A percentile compares a stretch with the other conserved stretches of the same genome.
Evolutionary conservation across 306 rosid genomes (phyloP).

Genomic region (Benincasa hispida): DNA sequence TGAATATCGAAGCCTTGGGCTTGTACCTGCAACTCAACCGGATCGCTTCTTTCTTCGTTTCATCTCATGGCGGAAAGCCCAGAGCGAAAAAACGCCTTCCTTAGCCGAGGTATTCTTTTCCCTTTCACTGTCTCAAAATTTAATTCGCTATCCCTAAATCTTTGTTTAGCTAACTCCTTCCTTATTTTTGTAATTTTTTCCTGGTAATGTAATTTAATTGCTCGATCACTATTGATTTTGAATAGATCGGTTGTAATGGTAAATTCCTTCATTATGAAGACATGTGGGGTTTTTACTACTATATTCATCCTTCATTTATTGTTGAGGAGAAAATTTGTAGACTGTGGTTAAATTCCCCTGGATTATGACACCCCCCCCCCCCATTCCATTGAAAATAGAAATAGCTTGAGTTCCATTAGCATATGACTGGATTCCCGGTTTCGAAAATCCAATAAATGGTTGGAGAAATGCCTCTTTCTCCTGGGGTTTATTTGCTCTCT

Average conservation of each 20-base stretch:
- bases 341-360: neutral
- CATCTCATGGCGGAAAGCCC: conserved; percentile 71
- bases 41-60: conserved; percentile 19
- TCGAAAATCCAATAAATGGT: neutral
- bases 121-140: neutral
- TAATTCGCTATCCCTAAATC: neutral
- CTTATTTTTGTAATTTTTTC: neutral
- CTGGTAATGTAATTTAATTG: neutral
- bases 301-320: neutral
- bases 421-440: neutral
- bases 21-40: conserved; percentile 2
- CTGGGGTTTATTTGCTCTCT: neutral
- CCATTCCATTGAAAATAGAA: neutral
- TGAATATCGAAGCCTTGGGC: neutral
- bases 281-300: neutral
- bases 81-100: conserved; percentile 29
- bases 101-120: conserved; percentile 48
- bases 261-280: neutral
- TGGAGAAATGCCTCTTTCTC: neutral
- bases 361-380: too few species aligned
- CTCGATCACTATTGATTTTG: neutral
- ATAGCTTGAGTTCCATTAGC: neutral
- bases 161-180: neutral
- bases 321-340: neutral
- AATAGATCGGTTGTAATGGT: neutral